Conservation (phyloP, 441 rosid species). For the Populus hybrid region DNA sequence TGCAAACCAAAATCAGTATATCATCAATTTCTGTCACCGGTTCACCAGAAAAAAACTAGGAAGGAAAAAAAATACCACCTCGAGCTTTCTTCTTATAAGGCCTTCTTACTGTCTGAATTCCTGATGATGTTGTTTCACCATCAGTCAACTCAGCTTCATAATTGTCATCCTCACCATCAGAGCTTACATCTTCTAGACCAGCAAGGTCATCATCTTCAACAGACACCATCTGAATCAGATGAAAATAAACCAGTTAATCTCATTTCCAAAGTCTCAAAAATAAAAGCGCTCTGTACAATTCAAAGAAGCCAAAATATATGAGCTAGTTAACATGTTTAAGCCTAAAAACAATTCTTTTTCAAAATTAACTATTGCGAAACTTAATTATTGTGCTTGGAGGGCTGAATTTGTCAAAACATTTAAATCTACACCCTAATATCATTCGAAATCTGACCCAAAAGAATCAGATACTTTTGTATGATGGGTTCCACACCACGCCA, state of each 20-base stretch:
- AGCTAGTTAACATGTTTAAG: not conserved
- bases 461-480: not conserved
- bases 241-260: slow-evolving; percentile 16
- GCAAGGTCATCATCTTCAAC: slow-evolving; percentile 99
- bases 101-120: slow-evolving; percentile 68
- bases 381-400: not conserved
- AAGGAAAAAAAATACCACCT: slow-evolving; percentile 33
- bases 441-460: not conserved
- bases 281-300: not conserved
- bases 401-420: not conserved
- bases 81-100: slow-evolving; percentile 78
- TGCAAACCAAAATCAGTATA: slow-evolving; percentile 26
- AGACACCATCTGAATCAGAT: slow-evolving; percentile 78
- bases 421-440: not conserved
- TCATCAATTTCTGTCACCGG: slow-evolving; percentile 1
- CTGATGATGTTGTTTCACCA: slow-evolving; percentile 69
- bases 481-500: not conserved
- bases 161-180: slow-evolving; percentile 94
- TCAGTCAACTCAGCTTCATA: slow-evolving; percentile 92
- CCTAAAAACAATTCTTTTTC: not conserved
- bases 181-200: slow-evolving; percentile 95
- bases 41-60: slow-evolving; percentile 7
- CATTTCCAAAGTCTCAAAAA: not conserved
- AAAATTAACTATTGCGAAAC: too few relatives aligned
- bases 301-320: not conserved